Evolutionary conservation across 192 early-diverging fungal species (phyloP), one percentile per base, ranked within the genome.

Genomic region (Diversispora epigaea): DNA sequence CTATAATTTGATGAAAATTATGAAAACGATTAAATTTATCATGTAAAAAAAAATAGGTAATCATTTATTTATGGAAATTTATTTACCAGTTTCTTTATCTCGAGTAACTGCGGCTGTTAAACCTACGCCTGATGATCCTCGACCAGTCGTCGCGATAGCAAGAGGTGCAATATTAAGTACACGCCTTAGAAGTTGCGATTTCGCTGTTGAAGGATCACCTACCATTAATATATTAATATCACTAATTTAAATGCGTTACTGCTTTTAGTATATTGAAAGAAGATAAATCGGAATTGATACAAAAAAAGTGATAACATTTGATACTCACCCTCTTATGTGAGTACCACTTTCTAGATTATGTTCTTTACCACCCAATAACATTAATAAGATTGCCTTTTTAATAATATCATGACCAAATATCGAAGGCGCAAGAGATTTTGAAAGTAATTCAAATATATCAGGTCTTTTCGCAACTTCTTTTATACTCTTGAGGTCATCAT

Each of bases 191-290:
- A 99, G 89, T 83, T 99, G 97, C n/a, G 95, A 97, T 86, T 99
- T 99, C 11, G 95, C 96, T 4, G 94, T 96, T n/a, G 94, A 95
- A 41, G 97, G 97, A 85, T 99, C 97, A 68, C 97, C 97, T 17
- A 99, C 96, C 89, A 99, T 92, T 69, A 96, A 83, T 79, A 99
- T 94, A 79, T 99, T 99, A 77, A 99, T 95, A 83, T 99, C 97
- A 74, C 96, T 93, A 72, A 72, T 55, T 19, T 41, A 62, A 19
- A 61, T 64, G 40, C 0, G 83, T 69, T 15, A 11, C 50, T 6
- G 68, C 71, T 22, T 22, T 3, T 9, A 57, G 7, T 22, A 66
- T 6, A 67, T 45, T 55, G 77, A 64, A 10, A 70, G 25, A 19
- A 68, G 75, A 52, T 80, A 15, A 4, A 54, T 22, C 4, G 74